Evolutionary conservation across 495 filamentous ascomycete species (phyloP).

Genomic region (Podospora appendiculata): DNA sequence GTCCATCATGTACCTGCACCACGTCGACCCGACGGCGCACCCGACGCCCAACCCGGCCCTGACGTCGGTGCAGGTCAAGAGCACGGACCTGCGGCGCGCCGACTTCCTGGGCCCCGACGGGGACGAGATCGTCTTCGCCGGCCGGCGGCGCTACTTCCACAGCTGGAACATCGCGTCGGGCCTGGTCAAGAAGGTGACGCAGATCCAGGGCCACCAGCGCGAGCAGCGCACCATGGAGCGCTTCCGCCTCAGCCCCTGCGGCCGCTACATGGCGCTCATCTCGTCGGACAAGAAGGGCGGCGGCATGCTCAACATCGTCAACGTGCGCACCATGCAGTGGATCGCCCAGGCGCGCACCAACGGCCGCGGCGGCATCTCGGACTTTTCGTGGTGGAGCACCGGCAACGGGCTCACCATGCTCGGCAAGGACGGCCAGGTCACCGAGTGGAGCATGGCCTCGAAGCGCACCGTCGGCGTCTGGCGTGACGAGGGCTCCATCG

Average conservation of each 20-base stretch:
- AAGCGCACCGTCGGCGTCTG: conserved; percentile 68
- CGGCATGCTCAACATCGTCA: conserved; percentile 79
- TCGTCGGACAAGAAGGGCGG: conserved; percentile 74
- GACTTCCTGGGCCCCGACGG: conserved; percentile 58
- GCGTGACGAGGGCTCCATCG: conserved; percentile 85
- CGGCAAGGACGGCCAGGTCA: conserved; percentile 82
- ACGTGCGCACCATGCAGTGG: conserved; percentile 81
- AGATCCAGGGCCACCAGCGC: conserved; percentile 71
- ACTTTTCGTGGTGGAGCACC: conserved; percentile 85
- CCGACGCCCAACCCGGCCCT: conserved; percentile 76
- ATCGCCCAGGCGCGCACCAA: conserved; percentile 75
- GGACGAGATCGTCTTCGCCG: conserved; percentile 72
- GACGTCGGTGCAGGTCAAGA: conserved; percentile 78
- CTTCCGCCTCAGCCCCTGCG: conserved; percentile 79
- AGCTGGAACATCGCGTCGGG: conserved; percentile 83
- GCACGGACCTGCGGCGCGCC: conserved; percentile 72
- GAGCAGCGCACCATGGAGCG: conserved; percentile 86
- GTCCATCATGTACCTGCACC: conserved; percentile 79
- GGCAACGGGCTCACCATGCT: conserved; percentile 68
- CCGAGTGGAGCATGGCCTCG: conserved; percentile 70
- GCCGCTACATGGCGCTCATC: conserved; percentile 72
- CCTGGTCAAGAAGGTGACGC: conserved; percentile 64
- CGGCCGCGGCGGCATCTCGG: conserved; percentile 71
- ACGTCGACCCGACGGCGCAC: conserved; percentile 65
- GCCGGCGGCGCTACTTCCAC: conserved; percentile 86